These are phyloP conservation scores for Daedaleopsis nitida DNA, from an alignment of 768 basidiomycete species.

Conservation along the genomic window DNA sequence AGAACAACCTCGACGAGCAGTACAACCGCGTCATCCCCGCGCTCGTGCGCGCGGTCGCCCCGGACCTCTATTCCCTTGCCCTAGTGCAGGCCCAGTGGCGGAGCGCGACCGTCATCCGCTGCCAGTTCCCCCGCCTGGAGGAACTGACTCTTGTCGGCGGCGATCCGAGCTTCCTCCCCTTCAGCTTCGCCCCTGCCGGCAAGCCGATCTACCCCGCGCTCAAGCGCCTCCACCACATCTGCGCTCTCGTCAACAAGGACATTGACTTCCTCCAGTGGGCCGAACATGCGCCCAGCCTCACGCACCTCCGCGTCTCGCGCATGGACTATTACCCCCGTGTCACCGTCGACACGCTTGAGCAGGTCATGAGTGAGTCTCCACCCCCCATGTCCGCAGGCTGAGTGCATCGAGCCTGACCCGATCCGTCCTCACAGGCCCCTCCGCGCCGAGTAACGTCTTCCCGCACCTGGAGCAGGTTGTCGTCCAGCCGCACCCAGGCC, in stretches of 20 bases:
- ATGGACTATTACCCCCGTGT: slow-evolving; percentile 9
- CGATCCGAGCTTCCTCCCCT: slow-evolving; percentile 20
- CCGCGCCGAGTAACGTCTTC: slow-evolving; percentile 3
- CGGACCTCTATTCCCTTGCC: slow-evolving; percentile 14
- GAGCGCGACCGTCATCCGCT: slow-evolving; percentile 8
- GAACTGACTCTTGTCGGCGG: slow-evolving; percentile 18
- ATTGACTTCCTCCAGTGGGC: slow-evolving; percentile 20
- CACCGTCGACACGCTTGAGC: slow-evolving; percentile 13
- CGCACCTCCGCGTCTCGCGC: slow-evolving; percentile 19
- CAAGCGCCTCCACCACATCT: slow-evolving; percentile 18
- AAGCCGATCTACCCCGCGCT: slow-evolving; percentile 13
- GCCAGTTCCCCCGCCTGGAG: slow-evolving; percentile 10
- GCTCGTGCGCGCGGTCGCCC: slow-evolving; percentile 17
- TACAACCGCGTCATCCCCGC: slow-evolving; percentile 13
- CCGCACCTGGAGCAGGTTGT: slow-evolving; percentile 8
- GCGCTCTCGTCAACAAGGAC: slow-evolving; percentile 9
- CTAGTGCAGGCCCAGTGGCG: slow-evolving; percentile 19
- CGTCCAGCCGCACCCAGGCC: slow-evolving; percentile 14
- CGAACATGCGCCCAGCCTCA: slow-evolving; percentile 15
- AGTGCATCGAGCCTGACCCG: neutral
- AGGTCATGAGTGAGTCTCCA: slow-evolving; percentile 10
- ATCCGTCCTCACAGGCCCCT: neutral
- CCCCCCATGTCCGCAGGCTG: neutral
- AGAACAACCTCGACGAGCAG: slow-evolving; percentile 17
- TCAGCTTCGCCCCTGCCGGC: slow-evolving; percentile 7